A percentile compares a stretch with the other conserved stretches of the same genome.
Evolutionary conservation across 2,329 filamentous ascomycete species (phyloP).

Genomic region (Aquanectria penicillioides): DNA sequence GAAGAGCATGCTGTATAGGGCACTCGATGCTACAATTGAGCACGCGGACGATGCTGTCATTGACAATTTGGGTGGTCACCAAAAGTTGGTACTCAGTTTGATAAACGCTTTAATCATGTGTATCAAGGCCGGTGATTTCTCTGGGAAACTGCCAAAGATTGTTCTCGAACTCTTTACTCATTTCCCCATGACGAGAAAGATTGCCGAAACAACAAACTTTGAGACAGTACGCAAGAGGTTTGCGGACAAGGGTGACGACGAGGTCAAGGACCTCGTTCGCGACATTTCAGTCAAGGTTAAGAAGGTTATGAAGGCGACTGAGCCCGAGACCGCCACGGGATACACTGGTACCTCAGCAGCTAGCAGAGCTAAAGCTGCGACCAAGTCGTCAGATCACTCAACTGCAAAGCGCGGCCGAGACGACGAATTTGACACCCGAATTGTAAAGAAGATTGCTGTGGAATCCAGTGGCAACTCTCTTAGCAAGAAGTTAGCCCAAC

Average conservation of each 20-base stretch:
- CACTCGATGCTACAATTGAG: conserved; percentile 63
- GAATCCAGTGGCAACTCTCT: conserved; percentile 51
- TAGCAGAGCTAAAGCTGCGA: conserved; percentile 48
- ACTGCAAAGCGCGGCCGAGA: conserved; percentile 51
- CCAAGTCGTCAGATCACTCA: conserved; percentile 44
- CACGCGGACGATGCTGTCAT: conserved; percentile 66
- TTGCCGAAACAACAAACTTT: conserved; percentile 72
- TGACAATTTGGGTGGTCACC: conserved; percentile 67
- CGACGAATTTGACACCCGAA: conserved; percentile 52
- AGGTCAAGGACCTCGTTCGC: conserved; percentile 69
- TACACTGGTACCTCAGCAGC: conserved; percentile 53
- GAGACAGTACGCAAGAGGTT: conserved; percentile 71
- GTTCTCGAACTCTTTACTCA: conserved; percentile 69
- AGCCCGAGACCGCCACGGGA: conserved; percentile 48
- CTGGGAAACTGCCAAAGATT: conserved; percentile 63
- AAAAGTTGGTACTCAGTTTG: conserved; percentile 65
- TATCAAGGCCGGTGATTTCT: conserved; percentile 62
- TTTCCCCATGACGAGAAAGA: conserved; percentile 70
- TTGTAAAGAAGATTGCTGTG: conserved; percentile 55
- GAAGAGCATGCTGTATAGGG: conserved; percentile 60
- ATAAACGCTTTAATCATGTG: conserved; percentile 65
- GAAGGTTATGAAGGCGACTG: conserved; percentile 50
- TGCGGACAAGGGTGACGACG: conserved; percentile 71
- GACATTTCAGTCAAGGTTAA: conserved; percentile 62
- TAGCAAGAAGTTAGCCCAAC: conserved; percentile 53